These are phyloP conservation scores for Pyricularia pennisetigena DNA, from an alignment of 2,329 filamentous ascomycete species.

Conservation along the genomic window DNA sequence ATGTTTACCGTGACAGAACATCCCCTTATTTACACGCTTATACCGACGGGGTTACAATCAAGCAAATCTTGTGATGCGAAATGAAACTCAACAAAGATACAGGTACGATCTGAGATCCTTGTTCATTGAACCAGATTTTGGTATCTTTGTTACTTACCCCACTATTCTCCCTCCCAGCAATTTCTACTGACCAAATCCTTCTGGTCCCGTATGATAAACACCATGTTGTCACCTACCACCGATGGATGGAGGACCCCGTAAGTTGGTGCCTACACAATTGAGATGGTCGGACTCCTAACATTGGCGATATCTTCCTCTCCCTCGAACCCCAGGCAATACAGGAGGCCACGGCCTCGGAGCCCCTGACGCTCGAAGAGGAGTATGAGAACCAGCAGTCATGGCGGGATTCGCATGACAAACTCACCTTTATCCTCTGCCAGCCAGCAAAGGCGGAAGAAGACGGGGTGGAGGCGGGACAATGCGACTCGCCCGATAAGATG, in stretches of 20 bases:
- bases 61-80: conserved; percentile 10
- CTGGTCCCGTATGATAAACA: conserved; percentile 76
- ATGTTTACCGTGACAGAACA: background rate
- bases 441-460: conserved; percentile 20
- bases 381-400: conserved; percentile 86
- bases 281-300: background rate
- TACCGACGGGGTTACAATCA: background rate
- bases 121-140: background rate
- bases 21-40: background rate
- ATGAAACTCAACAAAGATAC: conserved; percentile 37
- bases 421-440: conserved; percentile 81
- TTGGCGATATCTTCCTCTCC: background rate
- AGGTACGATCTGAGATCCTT: conserved; percentile 17
- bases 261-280: conserved; percentile 8
- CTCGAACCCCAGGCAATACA: conserved; percentile 54
- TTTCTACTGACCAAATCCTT: conserved; percentile 55
- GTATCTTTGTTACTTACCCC: background rate
- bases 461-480: conserved; percentile 22
- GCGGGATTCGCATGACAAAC: conserved; percentile 72
- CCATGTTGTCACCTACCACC: conserved; percentile 76
- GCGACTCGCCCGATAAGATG: conserved; percentile 50
- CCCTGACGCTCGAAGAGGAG: conserved; percentile 66
- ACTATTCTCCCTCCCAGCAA: conserved; percentile 34
- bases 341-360: conserved; percentile 79
- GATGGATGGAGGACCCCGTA: conserved; percentile 83